Base-by-base conservation (phyloP, 2,329 filamentous ascomycete genomes). In the Trichoderma sp. region DNA sequence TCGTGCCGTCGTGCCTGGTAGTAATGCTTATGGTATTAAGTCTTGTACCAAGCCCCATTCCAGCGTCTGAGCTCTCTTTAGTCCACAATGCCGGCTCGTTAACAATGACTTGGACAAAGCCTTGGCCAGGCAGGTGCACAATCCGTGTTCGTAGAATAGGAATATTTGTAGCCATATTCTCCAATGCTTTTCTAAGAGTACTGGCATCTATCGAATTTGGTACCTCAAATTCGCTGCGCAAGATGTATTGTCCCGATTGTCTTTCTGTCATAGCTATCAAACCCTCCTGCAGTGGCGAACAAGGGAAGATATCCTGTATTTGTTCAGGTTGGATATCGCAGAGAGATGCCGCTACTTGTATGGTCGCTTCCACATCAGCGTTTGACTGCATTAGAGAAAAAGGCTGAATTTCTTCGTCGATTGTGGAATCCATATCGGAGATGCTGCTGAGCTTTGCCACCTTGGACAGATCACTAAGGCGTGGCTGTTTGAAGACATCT, bases 221-320 rank as follows among this genome's bases (percentile, higher is more conserved):
- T 0, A 49, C 8, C 11, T 49, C 11, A 8, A 49, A 49, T 21
- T 49, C 47, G 21, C 13, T 49, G 8, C 47, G 10, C 24, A 21
- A 49, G n/a, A 49, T 24, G 11, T 49, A 49, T 49, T 49, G 47
- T 13, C 47, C 47, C 13, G 47, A 13, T 49, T 49, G 47, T 13
- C 24, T 49, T 1, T 53, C 24, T 3, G 61, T 55, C 27, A 64
- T 21, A 2, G 61, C 13, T 53, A 64, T 14, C 6, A 64, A 8
- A 14, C 61, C 61, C 11, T 64, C 61, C 16, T 64, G 61, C 6
- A 64, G 61, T 19, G 61, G 61, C 43, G 61, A 55, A 19, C 61
- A 64, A 0, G 40, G 61, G 19, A 53, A 64, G 6, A 55, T 27
- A 5, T 64, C 61, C 4, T 64, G 21, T 10, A 64, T 37, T 16